Base-by-base conservation (phyloP, 2,329 filamentous ascomycete species). In the Aspergillus sp. region DNA sequence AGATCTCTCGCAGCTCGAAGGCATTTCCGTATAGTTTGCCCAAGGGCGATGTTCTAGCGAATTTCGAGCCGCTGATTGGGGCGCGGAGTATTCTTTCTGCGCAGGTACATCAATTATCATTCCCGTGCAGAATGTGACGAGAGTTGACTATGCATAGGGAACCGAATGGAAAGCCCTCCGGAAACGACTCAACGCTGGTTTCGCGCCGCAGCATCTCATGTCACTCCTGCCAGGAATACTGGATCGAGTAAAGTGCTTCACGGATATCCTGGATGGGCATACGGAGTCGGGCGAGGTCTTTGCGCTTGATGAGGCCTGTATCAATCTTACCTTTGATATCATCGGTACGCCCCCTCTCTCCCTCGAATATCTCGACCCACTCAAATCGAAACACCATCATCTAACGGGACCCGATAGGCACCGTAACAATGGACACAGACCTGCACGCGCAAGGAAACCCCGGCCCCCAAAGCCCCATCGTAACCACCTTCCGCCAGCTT, bases 121-220 rank as follows among this genome's bases (percentile, higher is more conserved):
- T 19, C 19, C 19, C 19, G 19, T 19, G 19, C 1, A 19, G 19
- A 19, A 19, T 19, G 19, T 19, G 19, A 19, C 19, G 19, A 19
- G 19, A 19, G 19, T 19, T 19, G 19, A 19, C 2, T 19, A 11
- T 13, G 1, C 31, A 46, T n/a, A 74, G 53, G 70, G 69, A 3
- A 59, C 65, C 15, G 30, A 68, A 22, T 75, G 72, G 72, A 76
- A 73, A 57, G 54, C 53, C 0, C 65, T 75, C 30, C 68, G 73
- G 41, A 67, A 67, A 28, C 65, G 70, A n/a, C 74, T 74, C 61
- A 76, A 74, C 50, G 70, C 72, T 0, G 73, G 72, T 15, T 76
- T 76, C 54, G 66, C 70, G 0, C 65, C 67, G 5, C 64, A 62
- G 52, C 68, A 76, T 59, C 64, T 75, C 7, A 64, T 72, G 38